Evolutionary conservation across 768 basidiomycete genomes (phyloP), one percentile per base, ranked within the genome.

Genomic region (Dacryopinax primogenitus): DNA sequence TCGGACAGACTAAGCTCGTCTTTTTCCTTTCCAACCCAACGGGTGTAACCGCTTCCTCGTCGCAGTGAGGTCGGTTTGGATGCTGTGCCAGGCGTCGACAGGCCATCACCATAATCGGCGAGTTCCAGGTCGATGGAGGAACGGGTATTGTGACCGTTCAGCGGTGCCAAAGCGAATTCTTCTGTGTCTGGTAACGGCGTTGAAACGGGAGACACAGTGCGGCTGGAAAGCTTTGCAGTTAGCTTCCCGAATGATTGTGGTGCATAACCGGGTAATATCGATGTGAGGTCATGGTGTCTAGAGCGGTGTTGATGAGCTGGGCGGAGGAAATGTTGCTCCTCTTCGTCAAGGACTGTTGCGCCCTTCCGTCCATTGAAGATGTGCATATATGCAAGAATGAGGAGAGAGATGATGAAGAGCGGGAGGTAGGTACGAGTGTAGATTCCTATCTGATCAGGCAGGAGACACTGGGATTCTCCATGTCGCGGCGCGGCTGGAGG

Each of bases 371-470:
- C 63, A 33, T 41, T 58, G 41, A 37, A 30, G 16, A 51, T 21
- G 64, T 35, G 62, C 3, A 41, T 35, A 35, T 36, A 63, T 11
- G 36, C 36, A n/a, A 67, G 39, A 62, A 72, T 62, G 3, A 72
- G 44, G 62, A 92, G 70, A 34, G 87, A 86, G n/a, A 87, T 63
- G 33, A 84, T 67, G 35, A 83, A 70, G 39, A 90, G 77, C 23
- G 90, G 89, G 28, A 86, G 73, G 73, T 95, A 95, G n/a, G 78
- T 72, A 63, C 79, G 75, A 41, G 86, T 74, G 74, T 92, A 96
- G 68, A 92, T 87, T 39, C 82, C 79, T 47, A 90, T 73, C 71
- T 95, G 92, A 74, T 92, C 84, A 0, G 94, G 95, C 65, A 98
- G 81, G 44, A 86, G 71, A 75, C 94, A 97, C 18, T 58, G 51